Evolutionary conservation across 306 rosid species (phyloP).

Genomic region (Rosa chinensis): DNA sequence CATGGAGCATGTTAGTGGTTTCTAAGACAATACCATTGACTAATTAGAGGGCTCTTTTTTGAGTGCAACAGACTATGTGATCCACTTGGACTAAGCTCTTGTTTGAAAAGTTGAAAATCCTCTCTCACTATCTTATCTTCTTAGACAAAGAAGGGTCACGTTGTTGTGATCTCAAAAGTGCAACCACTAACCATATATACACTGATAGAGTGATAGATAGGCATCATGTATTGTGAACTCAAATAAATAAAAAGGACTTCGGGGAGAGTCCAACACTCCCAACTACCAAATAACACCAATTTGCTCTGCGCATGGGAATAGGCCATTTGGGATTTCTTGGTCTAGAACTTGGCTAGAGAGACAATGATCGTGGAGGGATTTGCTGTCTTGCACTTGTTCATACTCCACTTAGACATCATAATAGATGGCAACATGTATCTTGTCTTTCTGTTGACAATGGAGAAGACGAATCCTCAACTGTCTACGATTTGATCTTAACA

Average conservation of each 20-base stretch:
- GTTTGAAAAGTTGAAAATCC: constrained; percentile 6
- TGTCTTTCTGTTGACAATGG: not conserved
- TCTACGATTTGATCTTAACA: not conserved
- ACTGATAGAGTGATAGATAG: not conserved
- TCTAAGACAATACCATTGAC: constrained; percentile 25
- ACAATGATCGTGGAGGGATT: constrained; percentile 1
- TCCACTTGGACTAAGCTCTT: constrained; percentile 19
- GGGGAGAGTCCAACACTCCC: not conserved
- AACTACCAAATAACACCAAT: constrained; percentile 20
- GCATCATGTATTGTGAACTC: constrained; percentile 5
- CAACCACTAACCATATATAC: constrained; percentile 23
- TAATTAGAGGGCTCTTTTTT: not conserved
- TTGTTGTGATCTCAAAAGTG: constrained; percentile 9
- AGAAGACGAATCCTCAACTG: not conserved
- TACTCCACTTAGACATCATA: not conserved
- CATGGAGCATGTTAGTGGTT: constrained; percentile 26
- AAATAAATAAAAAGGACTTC: constrained; percentile 10
- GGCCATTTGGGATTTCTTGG: constrained; percentile 9
- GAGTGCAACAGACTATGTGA: constrained; percentile 36
- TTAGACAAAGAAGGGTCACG: not conserved
- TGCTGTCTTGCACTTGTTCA: constrained; percentile 25
- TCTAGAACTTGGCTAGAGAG: not conserved
- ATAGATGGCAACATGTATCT: not conserved
- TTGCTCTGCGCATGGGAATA: constrained; percentile 12
- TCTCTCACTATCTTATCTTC: constrained; percentile 12